Evolutionary conservation across 345 rosid species (phyloP).

Genomic region (Isatis tinctoria): DNA sequence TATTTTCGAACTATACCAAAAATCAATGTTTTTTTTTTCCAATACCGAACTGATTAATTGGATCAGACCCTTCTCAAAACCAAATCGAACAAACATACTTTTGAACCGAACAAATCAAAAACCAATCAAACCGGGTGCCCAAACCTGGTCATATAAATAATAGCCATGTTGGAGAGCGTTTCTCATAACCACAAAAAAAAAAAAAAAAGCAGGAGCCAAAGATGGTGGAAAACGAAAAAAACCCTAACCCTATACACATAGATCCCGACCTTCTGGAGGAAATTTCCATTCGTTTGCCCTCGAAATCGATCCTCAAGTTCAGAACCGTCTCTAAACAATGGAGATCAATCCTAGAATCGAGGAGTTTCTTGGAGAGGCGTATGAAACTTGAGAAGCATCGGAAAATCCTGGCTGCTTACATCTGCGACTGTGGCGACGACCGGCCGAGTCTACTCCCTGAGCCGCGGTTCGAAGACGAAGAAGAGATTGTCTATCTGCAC

Average conservation of each 20-base stretch:
- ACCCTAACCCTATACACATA: not conserved
- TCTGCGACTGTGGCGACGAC: not conserved
- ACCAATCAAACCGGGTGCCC: no score
- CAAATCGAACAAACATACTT: no score
- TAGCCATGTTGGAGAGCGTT: no score
- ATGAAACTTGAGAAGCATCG: not conserved
- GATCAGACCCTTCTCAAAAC: no score
- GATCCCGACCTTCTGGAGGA: not conserved
- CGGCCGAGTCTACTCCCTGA: not conserved
- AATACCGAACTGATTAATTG: no score
- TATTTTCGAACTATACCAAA: no score
- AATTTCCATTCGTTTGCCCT: not conserved
- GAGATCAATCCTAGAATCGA: not conserved
- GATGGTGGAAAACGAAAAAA: not conserved
- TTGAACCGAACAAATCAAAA: no score
- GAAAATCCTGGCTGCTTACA: not conserved
- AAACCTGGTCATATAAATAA: no score
- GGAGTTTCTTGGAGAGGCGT: not conserved
- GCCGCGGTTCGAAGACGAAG: not conserved
- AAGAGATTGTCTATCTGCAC: constrained; percentile 2
- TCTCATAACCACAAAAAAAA: no score
- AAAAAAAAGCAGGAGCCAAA: no score
- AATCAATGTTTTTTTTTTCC: no score
- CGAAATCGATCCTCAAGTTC: not conserved
- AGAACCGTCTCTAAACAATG: not conserved